These are phyloP conservation scores for Neurospora sp. DNA, from an alignment of 495 filamentous ascomycete species.

Conservation along the genomic window DNA sequence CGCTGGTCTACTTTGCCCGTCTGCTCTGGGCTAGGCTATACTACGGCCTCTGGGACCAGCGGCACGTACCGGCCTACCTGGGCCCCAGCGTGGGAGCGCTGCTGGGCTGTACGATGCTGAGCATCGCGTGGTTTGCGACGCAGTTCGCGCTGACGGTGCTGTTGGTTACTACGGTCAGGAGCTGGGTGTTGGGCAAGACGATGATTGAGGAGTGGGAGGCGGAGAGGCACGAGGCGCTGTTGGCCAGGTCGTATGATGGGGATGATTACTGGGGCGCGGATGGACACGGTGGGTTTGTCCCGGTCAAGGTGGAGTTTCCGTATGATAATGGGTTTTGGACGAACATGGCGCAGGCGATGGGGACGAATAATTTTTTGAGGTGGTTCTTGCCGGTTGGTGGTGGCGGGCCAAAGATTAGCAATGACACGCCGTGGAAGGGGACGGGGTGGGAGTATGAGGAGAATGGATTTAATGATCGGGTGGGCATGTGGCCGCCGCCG, in stretches of 20 bases:
- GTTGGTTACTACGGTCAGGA: constrained; percentile 35
- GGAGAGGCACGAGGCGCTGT: constrained; percentile 68
- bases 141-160: constrained; percentile 58
- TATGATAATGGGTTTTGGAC: constrained; percentile 87
- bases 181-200: constrained; percentile 45
- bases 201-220: constrained; percentile 95
- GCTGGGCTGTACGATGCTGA: constrained; percentile 53
- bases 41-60: constrained; percentile 52
- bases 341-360: constrained; percentile 76
- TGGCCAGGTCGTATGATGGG: constrained; percentile 48
- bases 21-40: constrained; percentile 51
- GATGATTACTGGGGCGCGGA: constrained; percentile 25
- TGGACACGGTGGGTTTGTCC: constrained; percentile 43
- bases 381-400: constrained; percentile 40
- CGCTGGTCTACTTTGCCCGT: constrained; percentile 50
- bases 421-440: constrained; percentile 5
- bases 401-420: constrained; percentile 24
- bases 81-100: constrained; percentile 60
- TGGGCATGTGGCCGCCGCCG: constrained; percentile 67
- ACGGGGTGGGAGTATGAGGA: constrained; percentile 61
- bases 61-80: constrained; percentile 70
- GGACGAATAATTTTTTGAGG: constrained; percentile 76
- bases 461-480: constrained; percentile 77
- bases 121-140: constrained; percentile 49
- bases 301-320: constrained; percentile 61